phyloP scores from a whole-genome alignment of 2,329 filamentous ascomycete genomes.

The Remersonia thermophila region DNA sequence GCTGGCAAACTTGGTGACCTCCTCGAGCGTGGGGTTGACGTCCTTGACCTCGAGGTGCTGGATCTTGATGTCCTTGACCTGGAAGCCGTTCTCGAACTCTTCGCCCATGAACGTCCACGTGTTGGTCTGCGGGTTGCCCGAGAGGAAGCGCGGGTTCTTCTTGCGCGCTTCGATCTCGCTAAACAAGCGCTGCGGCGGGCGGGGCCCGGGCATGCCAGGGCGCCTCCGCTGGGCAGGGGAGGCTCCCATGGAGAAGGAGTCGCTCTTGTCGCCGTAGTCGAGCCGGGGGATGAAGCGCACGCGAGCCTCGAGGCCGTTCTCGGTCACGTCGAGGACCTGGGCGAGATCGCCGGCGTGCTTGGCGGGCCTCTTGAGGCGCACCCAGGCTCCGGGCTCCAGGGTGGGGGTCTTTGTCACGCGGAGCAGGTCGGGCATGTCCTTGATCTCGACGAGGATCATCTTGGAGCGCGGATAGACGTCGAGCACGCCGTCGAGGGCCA shows the following conservation, averaged over 20 bases:
- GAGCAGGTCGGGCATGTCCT: conserved; percentile 95
- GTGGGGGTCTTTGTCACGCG: conserved; percentile 77
- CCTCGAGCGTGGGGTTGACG: conserved; percentile 85
- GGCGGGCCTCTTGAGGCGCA: conserved; percentile 67
- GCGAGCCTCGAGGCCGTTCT: conserved; percentile 79
- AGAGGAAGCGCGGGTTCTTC: conserved; percentile 53
- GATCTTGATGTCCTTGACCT: conserved; percentile 87
- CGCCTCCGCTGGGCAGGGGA: conserved; percentile 72
- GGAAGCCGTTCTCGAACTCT: conserved; percentile 83
- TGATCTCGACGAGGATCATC: conserved; percentile 81
- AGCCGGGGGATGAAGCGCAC: conserved; percentile 82
- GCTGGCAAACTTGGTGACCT: conserved; percentile 87
- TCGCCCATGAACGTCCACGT: conserved; percentile 79
- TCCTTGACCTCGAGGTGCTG: conserved; percentile 75
- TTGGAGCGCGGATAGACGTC: conserved; percentile 84
- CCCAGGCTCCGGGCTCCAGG: conserved; percentile 80
- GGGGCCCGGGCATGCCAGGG: conserved; percentile 44
- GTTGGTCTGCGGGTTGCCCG: conserved; percentile 62
- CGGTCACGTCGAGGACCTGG: conserved; percentile 82
- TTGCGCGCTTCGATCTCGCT: conserved; percentile 89
- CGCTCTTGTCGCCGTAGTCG: conserved; percentile 83
- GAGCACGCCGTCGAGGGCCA: conserved; percentile 69
- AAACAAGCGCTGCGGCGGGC: conserved; percentile 81
- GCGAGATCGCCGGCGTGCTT: conserved; percentile 84
- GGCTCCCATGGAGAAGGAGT: conserved; percentile 36